Evolutionary conservation across 495 filamentous ascomycete genomes (phyloP), one percentile per base, ranked within the genome.

Genomic region (Aspergillus panamensis): DNA sequence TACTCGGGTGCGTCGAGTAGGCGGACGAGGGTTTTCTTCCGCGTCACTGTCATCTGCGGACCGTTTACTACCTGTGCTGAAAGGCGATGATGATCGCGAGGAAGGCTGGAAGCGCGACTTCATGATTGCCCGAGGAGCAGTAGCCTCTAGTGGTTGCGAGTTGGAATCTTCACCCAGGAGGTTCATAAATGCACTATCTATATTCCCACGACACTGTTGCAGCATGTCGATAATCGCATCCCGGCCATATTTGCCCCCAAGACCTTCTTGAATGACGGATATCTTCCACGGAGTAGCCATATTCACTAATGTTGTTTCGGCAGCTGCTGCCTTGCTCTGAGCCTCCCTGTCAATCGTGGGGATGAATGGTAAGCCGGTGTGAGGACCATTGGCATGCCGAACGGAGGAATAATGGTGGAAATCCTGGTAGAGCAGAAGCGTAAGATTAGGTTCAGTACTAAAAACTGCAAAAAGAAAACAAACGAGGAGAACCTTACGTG

Each of bases 361-460:
- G 45, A 84, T 75, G 25, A 69, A 63, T 10, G 84, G 82, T 33
- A 74, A 63, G 19, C 85, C 88, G 20, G 72, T 75, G 66, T 86
- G 83, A 8, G 82, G 80, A 10, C 84, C 85, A 54, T 80, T 64
- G 16, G 83, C 68, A 59, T 84, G 82, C 51, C 86, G 82, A 57
- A 91, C 82, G 1, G 88, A 90, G 3, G 86, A 88, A 67, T 88
- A 92, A 66, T 92, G 88, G 65, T 90, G 84, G 73, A 84, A 90
- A 51, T 66, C 64, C 64, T 66, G 25, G 20, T 12, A n/a, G 25
- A 19, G 51, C 47, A 1, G 21, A 32, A n/a, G 20, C 25, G 39
- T 57, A 5, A 48, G 40, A 39, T 29, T 45, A 30, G 13, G 6
- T 17, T 48, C 55, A 40, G 16, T 45, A 20, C n/a, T 17, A 29